Evolutionary conservation across 2,329 filamentous ascomycete genomes (phyloP), one percentile per base, ranked within the genome.

Genomic region (Xylaria sp.): DNA sequence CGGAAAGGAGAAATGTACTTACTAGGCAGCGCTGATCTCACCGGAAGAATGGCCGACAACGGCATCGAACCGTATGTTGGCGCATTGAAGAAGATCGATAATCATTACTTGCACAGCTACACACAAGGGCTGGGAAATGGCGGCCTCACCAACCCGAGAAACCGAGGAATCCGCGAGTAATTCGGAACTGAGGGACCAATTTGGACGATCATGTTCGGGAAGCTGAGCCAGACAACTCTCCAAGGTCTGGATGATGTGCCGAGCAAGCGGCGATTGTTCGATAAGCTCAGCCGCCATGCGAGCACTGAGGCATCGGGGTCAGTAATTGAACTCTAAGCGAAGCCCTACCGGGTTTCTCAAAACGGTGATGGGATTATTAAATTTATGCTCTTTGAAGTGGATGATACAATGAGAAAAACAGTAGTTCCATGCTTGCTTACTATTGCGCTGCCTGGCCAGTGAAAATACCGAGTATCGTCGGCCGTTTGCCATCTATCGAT

Each of bases 121-220:
- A n/a, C 72, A 74, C 4, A 76, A 48, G 0, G 74, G 73, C 55
- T 82, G 80, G 6, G 76, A 74, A 7, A 78, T 44, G 13, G 69
- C 70, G 2, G 73, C 68, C 10, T 72, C 55, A 23, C 68, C 46
- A 3, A 78, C 32, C 10, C 69, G 57, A 83, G 85, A 0, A 20
- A 23, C 39, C 1, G 28, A 20, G 1, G 12, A 13, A 3, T 55
- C 52, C 8, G 25, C 23, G n/a, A 34, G 28, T 25, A 71, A 32
- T 48, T 79, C 74, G 3, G 74, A 72, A 10, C 32, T 23, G 7
- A 80, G 46, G 0, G 66, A 70, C 78, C 78, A 81, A 0, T 58
- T 44, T 8, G 73, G 79, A 10, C 72, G 70, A 48, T 77, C 52
- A 3, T 10, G 2, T 3, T n/a, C 12, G 4, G 52, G 52, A 2